Conservation (phyloP, 495 filamentous ascomycete genomes). For the Hyaloscypha hepaticicola region DNA sequence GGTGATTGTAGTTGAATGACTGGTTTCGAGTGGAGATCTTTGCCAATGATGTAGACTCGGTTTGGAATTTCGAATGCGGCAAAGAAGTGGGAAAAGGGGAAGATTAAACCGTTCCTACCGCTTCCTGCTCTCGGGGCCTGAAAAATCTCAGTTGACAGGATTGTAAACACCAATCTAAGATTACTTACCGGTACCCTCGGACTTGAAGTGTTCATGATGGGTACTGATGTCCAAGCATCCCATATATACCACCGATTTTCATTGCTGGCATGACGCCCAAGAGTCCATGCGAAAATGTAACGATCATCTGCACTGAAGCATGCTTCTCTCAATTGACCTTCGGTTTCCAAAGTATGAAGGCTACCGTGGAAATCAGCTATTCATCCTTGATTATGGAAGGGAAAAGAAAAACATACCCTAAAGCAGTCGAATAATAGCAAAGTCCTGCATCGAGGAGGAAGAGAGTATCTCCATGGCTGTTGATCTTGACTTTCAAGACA, state of each 20-base stretch:
- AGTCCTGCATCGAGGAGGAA: background rate
- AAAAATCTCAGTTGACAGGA: no score
- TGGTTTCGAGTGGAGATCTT: background rate
- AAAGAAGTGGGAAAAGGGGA: slow-evolving; percentile 11
- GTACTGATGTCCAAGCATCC: no score
- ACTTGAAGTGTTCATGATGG: no score
- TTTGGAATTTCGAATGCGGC: slow-evolving; percentile 15
- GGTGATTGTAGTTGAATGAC: background rate
- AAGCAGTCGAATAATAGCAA: slow-evolving; percentile 4
- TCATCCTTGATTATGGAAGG: no score
- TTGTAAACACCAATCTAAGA: slow-evolving; percentile 5
- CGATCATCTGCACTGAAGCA: no score
- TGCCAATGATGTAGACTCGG: slow-evolving; percentile 8
- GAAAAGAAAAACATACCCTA: slow-evolving; percentile 2
- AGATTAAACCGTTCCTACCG: slow-evolving; percentile 7
- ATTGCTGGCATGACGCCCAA: no score
- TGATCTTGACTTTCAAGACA: background rate
- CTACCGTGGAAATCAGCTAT: no score
- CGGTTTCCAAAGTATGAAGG: no score
- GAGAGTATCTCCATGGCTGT: background rate
- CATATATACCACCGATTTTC: no score
- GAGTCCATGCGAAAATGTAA: no score
- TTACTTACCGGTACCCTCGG: no score
- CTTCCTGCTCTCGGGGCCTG: background rate
- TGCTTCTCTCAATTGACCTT: no score